Conservation (phyloP, 495 filamentous ascomycete genomes). For the Acidomyces sp. region DNA sequence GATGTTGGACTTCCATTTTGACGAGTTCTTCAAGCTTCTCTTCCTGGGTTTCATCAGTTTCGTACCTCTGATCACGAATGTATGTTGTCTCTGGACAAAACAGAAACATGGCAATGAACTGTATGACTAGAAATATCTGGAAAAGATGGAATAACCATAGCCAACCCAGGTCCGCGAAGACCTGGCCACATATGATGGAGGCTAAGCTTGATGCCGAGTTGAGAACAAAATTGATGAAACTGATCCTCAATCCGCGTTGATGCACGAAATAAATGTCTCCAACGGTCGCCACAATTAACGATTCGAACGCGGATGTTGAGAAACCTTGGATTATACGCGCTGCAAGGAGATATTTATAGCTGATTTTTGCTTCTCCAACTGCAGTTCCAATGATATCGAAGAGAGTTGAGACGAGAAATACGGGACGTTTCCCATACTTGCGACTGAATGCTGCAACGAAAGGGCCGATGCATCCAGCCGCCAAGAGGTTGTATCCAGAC, state of each 20-base stretch:
- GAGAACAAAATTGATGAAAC: constrained; percentile 15
- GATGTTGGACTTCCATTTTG: constrained; percentile 3
- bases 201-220: constrained; percentile 10
- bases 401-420: constrained; percentile 14
- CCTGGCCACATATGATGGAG: constrained; percentile 16
- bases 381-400: constrained; percentile 16
- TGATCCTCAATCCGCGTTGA: constrained; percentile 10
- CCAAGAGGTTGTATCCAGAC: constrained; percentile 17
- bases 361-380: constrained; percentile 6
- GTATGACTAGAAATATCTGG: constrained; percentile 12
- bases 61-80: constrained; percentile 13
- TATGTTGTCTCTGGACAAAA: constrained; percentile 17
- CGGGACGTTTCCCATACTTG: constrained; percentile 17
- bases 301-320: constrained; percentile 13
- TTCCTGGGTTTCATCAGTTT: constrained; percentile 5
- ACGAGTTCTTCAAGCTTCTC: constrained; percentile 13
- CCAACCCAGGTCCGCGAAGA: constrained; percentile 9
- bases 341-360: constrained; percentile 14
- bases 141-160: constrained; percentile 17
- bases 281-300: constrained; percentile 11
- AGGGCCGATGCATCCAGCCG: constrained; percentile 8
- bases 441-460: constrained; percentile 15
- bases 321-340: constrained; percentile 16
- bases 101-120: constrained; percentile 11
- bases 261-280: constrained; percentile 19